A percentile compares a stretch with the other conserved stretches of the same genome.
Conservation (phyloP, 1,284 basidiomycete species). For the Rhodotorula sp. region DNA sequence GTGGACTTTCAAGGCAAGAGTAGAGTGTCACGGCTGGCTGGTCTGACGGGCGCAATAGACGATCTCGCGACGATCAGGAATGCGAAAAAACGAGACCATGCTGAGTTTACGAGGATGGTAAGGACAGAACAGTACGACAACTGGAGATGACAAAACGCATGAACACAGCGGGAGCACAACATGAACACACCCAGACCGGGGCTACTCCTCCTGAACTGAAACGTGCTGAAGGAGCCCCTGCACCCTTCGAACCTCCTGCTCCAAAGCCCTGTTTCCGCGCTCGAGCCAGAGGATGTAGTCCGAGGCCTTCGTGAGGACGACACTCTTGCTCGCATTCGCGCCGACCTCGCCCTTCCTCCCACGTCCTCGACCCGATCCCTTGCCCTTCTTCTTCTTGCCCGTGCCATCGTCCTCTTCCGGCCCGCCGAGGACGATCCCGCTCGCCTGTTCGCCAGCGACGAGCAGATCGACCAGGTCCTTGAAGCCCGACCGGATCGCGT, state of each 20-base stretch:
- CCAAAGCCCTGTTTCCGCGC: slow-evolving; percentile 38
- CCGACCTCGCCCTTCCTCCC: slow-evolving; percentile 43
- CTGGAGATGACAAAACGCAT: no score
- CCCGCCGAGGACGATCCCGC: slow-evolving; percentile 48
- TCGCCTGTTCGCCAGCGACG: slow-evolving; percentile 55
- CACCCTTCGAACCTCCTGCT: slow-evolving; percentile 37
- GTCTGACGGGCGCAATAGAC: slow-evolving; percentile 7
- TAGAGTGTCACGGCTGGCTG: slow-evolving; percentile 39
- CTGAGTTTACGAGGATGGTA: no score
- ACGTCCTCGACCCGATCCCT: slow-evolving; percentile 33
- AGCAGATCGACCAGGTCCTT: slow-evolving; percentile 43
- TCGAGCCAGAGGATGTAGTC: slow-evolving; percentile 43
- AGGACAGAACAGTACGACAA: no score
- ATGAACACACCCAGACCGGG: no score
- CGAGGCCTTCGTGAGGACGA: slow-evolving; percentile 40
- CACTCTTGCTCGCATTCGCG: slow-evolving; percentile 43
- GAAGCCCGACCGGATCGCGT: slow-evolving; percentile 84
- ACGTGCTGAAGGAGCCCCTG: slow-evolving; percentile 8
- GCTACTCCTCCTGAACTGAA: no score
- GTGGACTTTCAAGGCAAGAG: slow-evolving; percentile 20
- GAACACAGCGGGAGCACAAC: no score
- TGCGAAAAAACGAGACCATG: no score
- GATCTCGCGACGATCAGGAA: no score
- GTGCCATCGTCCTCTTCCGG: slow-evolving; percentile 3
- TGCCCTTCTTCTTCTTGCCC: slow-evolving; percentile 4